A percentile compares a stretch with the other conserved stretches of the same genome.
These are phyloP conservation scores for Rostrohypoxylon terebratum DNA, from an alignment of 495 filamentous ascomycete genomes.

Conservation along the genomic window DNA sequence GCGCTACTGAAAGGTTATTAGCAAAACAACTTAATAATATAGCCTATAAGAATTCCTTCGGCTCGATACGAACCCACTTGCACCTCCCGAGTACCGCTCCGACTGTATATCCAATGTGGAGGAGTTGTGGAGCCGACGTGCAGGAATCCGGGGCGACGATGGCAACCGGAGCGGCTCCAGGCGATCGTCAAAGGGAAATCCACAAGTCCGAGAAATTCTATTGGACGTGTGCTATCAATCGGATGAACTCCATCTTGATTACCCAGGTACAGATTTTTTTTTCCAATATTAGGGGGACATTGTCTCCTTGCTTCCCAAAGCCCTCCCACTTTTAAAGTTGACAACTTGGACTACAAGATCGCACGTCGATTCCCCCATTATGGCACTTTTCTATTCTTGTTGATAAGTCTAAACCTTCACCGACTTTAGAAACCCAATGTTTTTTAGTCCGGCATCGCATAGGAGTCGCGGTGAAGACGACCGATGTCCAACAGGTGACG, in stretches of 20 bases:
- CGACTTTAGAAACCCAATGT: conserved; percentile 5
- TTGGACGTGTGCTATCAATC: conserved; percentile 34
- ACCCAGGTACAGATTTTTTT: conserved; percentile 18
- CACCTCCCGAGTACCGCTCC: conserved; percentile 38
- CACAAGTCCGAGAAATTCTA: conserved; percentile 3
- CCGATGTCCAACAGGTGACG: neutral
- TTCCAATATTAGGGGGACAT: neutral
- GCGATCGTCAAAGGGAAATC: conserved; percentile 15
- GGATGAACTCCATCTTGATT: conserved; percentile 31
- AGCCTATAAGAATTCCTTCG: conserved; percentile 32
- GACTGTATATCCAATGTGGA: conserved; percentile 33
- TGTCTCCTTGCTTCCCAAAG: neutral
- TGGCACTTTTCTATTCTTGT: neutral
- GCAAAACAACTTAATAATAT: conserved; percentile 35
- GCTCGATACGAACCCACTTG: conserved; percentile 30
- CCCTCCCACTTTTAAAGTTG: too few relatives aligned
- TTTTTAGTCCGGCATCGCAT: conserved; percentile 23
- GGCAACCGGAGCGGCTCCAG: conserved; percentile 39
- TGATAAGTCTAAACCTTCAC: conserved; percentile 10
- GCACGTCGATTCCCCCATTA: neutral
- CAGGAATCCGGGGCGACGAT: conserved; percentile 36
- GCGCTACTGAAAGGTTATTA: conserved; percentile 32
- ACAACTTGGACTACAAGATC: conserved; percentile 13
- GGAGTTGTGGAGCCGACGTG: conserved; percentile 35
- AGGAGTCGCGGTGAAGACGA: neutral